Conservation (phyloP, 768 basidiomycete genomes). For the Tephrocybe sp. region DNA sequence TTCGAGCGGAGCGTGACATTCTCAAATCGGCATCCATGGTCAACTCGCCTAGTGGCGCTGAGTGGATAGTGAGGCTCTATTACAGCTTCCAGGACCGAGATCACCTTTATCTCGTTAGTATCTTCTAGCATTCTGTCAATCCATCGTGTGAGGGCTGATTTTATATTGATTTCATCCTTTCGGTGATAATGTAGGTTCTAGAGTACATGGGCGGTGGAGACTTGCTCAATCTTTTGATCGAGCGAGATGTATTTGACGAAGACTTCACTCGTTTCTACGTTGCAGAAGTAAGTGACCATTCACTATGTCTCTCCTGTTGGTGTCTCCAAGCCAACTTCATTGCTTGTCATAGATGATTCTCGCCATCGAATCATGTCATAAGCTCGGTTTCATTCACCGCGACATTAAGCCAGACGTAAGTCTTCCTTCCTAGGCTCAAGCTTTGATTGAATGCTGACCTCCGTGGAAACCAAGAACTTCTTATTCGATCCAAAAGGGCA, state of each 20-base stretch:
- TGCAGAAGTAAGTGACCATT: conserved; percentile 66
- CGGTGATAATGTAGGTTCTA: conserved; percentile 57
- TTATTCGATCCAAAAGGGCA: conserved; percentile 92
- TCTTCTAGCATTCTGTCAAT: conserved; percentile 27
- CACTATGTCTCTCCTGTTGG: conserved; percentile 10
- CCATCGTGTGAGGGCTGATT: conserved; percentile 20
- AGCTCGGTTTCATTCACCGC: conserved; percentile 94
- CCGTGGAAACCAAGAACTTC: conserved; percentile 67
- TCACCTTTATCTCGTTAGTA: conserved; percentile 85
- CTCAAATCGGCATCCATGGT: conserved; percentile 87
- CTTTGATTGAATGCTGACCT: conserved; percentile 15
- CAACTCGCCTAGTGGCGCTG: conserved; percentile 67
- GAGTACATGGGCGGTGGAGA: conserved; percentile 98
- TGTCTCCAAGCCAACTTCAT: conserved; percentile 17
- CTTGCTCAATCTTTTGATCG: conserved; percentile 92
- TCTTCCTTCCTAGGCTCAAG: conserved; percentile 17
- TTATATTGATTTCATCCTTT: conserved; percentile 58
- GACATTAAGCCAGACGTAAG: conserved; percentile 95
- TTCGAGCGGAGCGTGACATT: conserved; percentile 92
- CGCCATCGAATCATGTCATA: conserved; percentile 90
- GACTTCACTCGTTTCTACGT: conserved; percentile 92
- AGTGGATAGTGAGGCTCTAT: conserved; percentile 92
- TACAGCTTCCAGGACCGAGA: conserved; percentile 97
- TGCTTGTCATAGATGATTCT: conserved; percentile 73
- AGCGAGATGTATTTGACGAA: conserved; percentile 88